Evolutionary conservation across 306 rosid species (phyloP).

Genomic region (Psophocarpus tetragonolobus): DNA sequence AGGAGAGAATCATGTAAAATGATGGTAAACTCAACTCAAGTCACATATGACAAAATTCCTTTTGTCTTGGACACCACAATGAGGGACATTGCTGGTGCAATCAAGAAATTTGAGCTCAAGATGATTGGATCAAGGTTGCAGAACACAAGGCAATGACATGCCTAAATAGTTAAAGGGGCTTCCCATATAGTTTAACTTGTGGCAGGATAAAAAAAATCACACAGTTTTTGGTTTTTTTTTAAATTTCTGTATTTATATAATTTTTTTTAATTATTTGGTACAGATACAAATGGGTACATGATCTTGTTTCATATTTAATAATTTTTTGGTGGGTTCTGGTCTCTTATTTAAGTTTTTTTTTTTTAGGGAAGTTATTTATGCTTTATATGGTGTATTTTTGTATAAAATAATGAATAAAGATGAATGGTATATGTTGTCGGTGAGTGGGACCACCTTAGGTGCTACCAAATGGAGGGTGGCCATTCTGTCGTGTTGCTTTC

Average conservation of each 20-base stretch:
- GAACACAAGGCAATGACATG: slow-evolving; percentile 47
- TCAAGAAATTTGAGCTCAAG: slow-evolving; percentile 75
- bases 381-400: neutral
- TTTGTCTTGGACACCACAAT: slow-evolving; percentile 38
- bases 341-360: neutral
- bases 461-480: neutral
- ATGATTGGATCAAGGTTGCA: slow-evolving; percentile 76
- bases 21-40: slow-evolving; percentile 42
- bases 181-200: neutral
- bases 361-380: no score
- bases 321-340: slow-evolving; percentile 25
- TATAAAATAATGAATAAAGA: slow-evolving; percentile 24
- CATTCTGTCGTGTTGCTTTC: slow-evolving; percentile 28
- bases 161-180: neutral
- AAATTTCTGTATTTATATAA: neutral
- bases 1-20: slow-evolving; percentile 66
- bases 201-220: slow-evolving; percentile 33
- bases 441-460: slow-evolving; percentile 3
- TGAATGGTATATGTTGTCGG: slow-evolving; percentile 34
- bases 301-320: slow-evolving; percentile 9
- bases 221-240: neutral
- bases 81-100: slow-evolving; percentile 47
- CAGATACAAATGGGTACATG: neutral
- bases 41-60: slow-evolving; percentile 15
- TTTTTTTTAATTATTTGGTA: neutral